Base-by-base conservation (phyloP, 2,329 filamentous ascomycete species). In the Orbilia blumenaviensis region DNA sequence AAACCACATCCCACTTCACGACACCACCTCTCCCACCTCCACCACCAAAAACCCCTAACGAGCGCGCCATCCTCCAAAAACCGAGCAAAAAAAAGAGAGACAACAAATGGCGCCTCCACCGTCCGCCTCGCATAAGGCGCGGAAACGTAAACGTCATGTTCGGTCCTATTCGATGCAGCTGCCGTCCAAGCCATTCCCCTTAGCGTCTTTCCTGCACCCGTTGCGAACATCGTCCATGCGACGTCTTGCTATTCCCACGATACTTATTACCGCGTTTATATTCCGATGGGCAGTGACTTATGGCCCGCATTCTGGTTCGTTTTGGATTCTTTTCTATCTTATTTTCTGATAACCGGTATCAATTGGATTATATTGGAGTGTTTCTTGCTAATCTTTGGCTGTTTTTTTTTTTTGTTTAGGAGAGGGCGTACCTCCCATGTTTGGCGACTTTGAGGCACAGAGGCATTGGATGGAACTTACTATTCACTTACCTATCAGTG, bases 401-500 rank as follows among this genome's bases (percentile, higher is more conserved):
- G 25, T 16, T 48, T 64, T 32, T 46, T 16, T 48, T 64, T 32
- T 46, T 41, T n/a, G 10, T 34, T 50, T 10, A 71, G 66, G 64
- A 41, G 61, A 77, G 61, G 46, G 66, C 73, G 89, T 88, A 75
- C 94, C 94, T 36, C 95, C 95, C 4, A 93, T 97, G 89, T 92
- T 94, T 81, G 95, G 95, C 79, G 95, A 99, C 83, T 99, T 97
- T 84, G 95, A 99, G 85, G 95, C 96, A 2, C 95, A 99, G 83
- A 86, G 95, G 80, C 95, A 99, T 83, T 99, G 95, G 95, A 97
- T 99, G 94, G 95, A 99, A 82, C 86, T 99, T 78, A 97, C 95
- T 1, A 92, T 89, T 7, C 89, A 97, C 74, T 86, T 99, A 1
- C 95, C 95, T 12, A 87, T 96, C 38, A 95, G 93, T 9, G 91